These are phyloP conservation scores for Pythium pectinolyticum DNA, from an alignment of 352 stramenopile genomes.

Conservation along the genomic window DNA sequence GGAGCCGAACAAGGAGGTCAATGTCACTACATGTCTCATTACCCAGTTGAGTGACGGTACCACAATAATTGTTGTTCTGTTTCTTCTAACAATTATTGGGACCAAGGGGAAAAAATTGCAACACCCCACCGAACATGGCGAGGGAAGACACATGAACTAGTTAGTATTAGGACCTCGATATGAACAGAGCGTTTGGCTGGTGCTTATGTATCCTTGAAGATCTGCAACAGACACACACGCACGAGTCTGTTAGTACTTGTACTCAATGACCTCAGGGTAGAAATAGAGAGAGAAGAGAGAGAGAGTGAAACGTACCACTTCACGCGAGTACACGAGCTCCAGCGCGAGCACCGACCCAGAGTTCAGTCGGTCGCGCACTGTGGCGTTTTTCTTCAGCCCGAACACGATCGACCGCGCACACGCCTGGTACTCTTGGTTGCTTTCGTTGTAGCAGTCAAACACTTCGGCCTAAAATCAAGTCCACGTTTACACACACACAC, in stretches of 20 bases:
- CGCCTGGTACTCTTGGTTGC: constrained; percentile 68
- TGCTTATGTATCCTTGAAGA: constrained; percentile 43
- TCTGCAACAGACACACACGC: constrained; percentile 30
- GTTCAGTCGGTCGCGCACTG: constrained; percentile 64
- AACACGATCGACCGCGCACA: constrained; percentile 82
- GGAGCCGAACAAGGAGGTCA: neutral
- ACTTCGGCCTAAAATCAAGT: constrained; percentile 43
- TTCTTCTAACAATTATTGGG: too few species aligned
- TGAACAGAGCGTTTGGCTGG: neutral
- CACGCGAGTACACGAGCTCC: constrained; percentile 70
- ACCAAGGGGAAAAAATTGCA: too few species aligned
- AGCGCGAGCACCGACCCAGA: constrained; percentile 61
- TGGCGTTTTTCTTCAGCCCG: constrained; percentile 65
- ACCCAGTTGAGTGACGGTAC: constrained; percentile 3
- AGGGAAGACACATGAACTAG: constrained; percentile 1
- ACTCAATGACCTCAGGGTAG: too few species aligned
- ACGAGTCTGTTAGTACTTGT: neutral
- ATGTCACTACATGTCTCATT: neutral
- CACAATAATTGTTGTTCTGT: too few species aligned
- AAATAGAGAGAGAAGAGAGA: too few species aligned
- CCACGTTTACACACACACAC: neutral
- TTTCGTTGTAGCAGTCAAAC: constrained; percentile 83
- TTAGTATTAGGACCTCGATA: constrained; percentile 5
- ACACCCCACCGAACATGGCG: neutral
- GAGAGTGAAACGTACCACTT: constrained; percentile 64